Evolutionary conservation across 148 eudicot species (phyloP), one percentile per base, ranked within the genome.

Genomic region (Silene latifolia): DNA sequence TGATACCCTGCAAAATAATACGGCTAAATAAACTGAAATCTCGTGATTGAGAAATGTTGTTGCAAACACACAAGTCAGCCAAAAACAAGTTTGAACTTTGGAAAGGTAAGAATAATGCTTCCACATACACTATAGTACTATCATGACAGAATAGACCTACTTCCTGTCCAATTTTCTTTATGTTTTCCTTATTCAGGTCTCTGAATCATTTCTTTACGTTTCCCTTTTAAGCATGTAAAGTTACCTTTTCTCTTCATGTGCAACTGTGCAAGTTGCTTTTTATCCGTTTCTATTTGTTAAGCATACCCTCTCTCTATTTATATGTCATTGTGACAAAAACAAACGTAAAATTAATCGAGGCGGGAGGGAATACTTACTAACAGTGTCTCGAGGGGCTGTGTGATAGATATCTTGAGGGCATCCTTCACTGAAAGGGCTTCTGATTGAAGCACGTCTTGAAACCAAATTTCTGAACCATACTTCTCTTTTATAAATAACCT

Each of bases 391-490:
- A 95, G 85, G 71, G 89, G 86, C 67, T 67, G 76, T 67, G 83
- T 74, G 12, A 92, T 80, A 57, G 83, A 82, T 75, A 88, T 77
- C 67, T 92, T 95, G 71, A 92, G 72, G 71, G 83, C 83, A 84
- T 92, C 96, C 79, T 95, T 95, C 68, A 84, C 82, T 29, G 92
- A 83, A 79, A 90, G 78, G 68, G 73, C 47, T 73, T 79, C 83
- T 73, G 88, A 79, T 57, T 71, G 71, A 63, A 85, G 85, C 76
- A 74, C 85, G 56, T 89, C 97, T 63, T 61, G 83, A 77, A 81
- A 92, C 98, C 97, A 86, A 80, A 69, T 62, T 80, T 92, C 89
- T 29, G 89, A 84, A 63, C 80, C 73, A 64, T 88, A 89, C 86
- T 89, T 90, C 81, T 81, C 76, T 82, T 88, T 89, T 85, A 93